These are phyloP conservation scores for Plectosphaerella plurivora DNA, from an alignment of 2,329 filamentous ascomycete species.

Conservation along the genomic window DNA sequence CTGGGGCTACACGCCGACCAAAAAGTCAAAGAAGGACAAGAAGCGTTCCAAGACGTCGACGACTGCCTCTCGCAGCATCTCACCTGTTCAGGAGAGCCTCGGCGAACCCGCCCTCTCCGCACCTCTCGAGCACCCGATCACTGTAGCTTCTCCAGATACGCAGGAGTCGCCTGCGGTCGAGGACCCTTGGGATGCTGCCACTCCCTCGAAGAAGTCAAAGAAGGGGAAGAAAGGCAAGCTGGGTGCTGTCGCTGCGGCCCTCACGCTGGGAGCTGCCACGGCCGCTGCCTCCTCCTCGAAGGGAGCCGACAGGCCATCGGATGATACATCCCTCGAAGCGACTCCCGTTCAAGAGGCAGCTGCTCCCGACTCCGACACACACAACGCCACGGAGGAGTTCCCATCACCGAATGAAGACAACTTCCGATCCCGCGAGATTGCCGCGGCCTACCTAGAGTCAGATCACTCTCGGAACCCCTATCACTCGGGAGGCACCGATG, in stretches of 20 bases:
- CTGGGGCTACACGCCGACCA: conserved; percentile 1
- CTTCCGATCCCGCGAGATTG: conserved; percentile 13
- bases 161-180: not conserved
- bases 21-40: conserved; percentile 15
- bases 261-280: not conserved
- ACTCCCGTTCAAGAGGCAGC: not conserved
- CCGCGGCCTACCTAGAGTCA: conserved; percentile 12
- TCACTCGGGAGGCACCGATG: not conserved
- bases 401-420: not conserved
- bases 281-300: not conserved
- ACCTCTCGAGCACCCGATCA: conserved; percentile 2
- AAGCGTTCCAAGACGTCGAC: conserved; percentile 2
- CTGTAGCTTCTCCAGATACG: not conserved
- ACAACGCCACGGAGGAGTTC: not conserved
- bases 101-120: not conserved
- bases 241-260: not conserved
- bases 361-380: not conserved
- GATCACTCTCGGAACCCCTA: not conserved
- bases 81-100: not conserved
- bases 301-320: not conserved
- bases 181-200: not conserved
- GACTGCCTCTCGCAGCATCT: not conserved
- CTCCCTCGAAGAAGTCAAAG: conserved; percentile 16
- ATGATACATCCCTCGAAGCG: too few relatives aligned
- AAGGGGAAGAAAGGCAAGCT: conserved; percentile 21